Evolutionary conservation across 148 eudicot species (phyloP).

Genomic region (Cornus kousa): DNA sequence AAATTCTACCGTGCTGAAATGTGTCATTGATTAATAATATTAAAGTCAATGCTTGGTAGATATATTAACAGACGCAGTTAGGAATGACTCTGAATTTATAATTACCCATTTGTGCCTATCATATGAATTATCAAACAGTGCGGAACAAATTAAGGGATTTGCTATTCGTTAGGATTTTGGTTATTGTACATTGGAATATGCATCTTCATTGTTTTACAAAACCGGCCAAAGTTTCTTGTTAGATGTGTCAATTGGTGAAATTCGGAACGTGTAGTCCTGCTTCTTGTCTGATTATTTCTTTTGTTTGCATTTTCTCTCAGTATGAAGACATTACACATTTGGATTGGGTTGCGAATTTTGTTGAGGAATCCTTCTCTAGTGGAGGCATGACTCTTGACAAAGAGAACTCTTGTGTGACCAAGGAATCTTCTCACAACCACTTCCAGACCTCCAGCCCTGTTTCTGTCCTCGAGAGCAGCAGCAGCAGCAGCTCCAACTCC

Average conservation of each 20-base stretch:
- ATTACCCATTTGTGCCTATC: too few species aligned
- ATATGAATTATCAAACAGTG: neutral
- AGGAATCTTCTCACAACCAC: slow-evolving; percentile 34
- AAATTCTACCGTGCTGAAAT: neutral
- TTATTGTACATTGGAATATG: too few species aligned
- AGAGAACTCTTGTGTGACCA: slow-evolving; percentile 21
- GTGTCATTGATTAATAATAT: neutral
- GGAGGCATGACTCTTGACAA: slow-evolving; percentile 61
- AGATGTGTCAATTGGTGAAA: neutral
- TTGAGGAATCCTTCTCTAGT: slow-evolving; percentile 83
- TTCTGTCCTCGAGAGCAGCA: slow-evolving; percentile 76
- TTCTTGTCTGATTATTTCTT: neutral
- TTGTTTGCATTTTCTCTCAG: slow-evolving; percentile 31
- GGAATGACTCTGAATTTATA: too few species aligned
- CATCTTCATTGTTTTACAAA: neutral
- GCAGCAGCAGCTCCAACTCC: slow-evolving; percentile 37
- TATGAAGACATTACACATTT: slow-evolving; percentile 85
- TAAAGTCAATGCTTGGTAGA: too few species aligned
- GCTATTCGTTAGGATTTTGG: too few species aligned
- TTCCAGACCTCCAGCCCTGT: slow-evolving; percentile 77
- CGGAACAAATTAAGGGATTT: neutral
- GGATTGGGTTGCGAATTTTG: slow-evolving; percentile 87
- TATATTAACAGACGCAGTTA: too few species aligned
- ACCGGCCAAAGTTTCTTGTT: too few species aligned
- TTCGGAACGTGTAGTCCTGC: neutral